Conservation (phyloP, 2,329 filamentous ascomycete species). For the Sordariomycetes sp. region DNA sequence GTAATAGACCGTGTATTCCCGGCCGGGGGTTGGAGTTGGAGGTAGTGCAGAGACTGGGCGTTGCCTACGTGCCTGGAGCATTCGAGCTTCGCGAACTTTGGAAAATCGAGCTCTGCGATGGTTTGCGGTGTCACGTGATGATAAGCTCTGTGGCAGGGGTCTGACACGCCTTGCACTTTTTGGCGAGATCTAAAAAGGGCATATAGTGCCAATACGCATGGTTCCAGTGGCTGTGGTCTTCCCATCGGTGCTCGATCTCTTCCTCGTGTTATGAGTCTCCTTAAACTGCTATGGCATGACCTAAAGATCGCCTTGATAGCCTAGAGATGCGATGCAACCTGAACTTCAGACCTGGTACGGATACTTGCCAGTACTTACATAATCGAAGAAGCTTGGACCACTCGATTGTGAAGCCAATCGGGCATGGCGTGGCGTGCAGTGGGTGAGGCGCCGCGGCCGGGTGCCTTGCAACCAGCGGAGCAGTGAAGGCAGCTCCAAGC, state of each 20-base stretch:
- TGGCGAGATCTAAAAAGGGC: neutral
- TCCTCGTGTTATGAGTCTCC: too few species aligned
- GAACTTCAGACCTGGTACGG: too few species aligned
- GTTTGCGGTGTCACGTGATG: neutral
- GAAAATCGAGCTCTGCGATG: neutral
- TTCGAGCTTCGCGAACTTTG: neutral
- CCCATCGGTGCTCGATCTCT: too few species aligned
- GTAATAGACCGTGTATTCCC: neutral
- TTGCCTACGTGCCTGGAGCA: neutral
- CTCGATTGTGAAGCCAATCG: neutral
- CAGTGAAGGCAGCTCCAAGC: conserved; percentile 17
- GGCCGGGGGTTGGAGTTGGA: neutral
- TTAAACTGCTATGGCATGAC: too few species aligned
- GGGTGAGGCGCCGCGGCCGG: neutral
- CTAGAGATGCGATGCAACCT: too few species aligned
- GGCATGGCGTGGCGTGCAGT: too few species aligned
- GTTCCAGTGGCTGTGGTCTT: too few species aligned
- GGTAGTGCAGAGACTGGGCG: neutral
- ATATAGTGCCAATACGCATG: neutral
- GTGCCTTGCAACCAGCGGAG: conserved; percentile 1
- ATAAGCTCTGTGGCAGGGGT: neutral
- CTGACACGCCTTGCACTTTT: neutral
- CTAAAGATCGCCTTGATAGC: too few species aligned
- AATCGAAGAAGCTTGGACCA: conserved; percentile 4
- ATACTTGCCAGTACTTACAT: neutral